Base-by-base conservation (phyloP, 306 rosid genomes). In the Cotoneaster glaucophyllus region DNA sequence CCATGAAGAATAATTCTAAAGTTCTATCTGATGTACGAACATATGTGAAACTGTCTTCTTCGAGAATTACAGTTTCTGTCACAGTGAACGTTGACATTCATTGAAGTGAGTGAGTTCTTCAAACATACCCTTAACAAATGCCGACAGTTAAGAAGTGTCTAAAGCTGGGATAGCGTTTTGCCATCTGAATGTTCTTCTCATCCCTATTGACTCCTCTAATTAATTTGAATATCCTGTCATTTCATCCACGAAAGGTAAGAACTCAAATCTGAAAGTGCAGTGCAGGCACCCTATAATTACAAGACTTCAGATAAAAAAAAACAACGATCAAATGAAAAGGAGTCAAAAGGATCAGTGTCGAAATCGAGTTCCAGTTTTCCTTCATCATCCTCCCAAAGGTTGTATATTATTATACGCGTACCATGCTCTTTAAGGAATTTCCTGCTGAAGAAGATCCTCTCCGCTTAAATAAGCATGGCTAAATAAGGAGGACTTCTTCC, bases 341-440 rank as follows among this genome's bases (percentile, higher is more conserved):
- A 29, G 53, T 2, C 57, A 69, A 54, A 53, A 68, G 84, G 86
- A 73, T 95, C 97, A 19, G 79, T 81, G 79, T 90, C 91, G 64
- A 95, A 95, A 88, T 90, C 96, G 67, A 95, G 97, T 65, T 95
- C 98, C 84, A 92, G 85, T 73, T 82, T 93, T 68, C 92, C 98
- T 82, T 90, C 92, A 75, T 92, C 98, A 69, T 90, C 97, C 86
- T 95, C 97, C 98, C 98, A 95, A 61, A 92, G 97, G 74, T 90
- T 95, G 82, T 90, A 95, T 76, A 95, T 95, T 28, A 95, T 77
- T 66, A 95, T 86, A n/a, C 89, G 92, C 4, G 98, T 92, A 13
- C 97, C 98, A 53, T 82, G 96, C 72, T 78, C 84, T 80, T 86
- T 85, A 87, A 89, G 74, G 74, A 64, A 10, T 76, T 74, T 79